Conservation (phyloP, 148 eudicot genomes). For the Chenopodium quinoa region DNA sequence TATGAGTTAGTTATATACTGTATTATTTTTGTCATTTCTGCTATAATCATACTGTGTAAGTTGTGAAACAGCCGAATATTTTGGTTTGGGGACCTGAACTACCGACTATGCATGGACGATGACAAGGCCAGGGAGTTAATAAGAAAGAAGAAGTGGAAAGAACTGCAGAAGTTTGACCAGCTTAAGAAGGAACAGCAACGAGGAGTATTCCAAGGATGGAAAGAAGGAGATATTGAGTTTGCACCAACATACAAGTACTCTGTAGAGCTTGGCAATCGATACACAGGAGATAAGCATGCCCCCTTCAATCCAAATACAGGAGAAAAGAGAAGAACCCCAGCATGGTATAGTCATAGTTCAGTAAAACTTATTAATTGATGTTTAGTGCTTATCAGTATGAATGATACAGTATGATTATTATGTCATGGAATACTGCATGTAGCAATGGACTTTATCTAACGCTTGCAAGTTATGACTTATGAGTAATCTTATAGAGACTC, state of each 20-base stretch:
- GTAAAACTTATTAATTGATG: background rate
- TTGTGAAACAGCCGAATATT: constrained; percentile 44
- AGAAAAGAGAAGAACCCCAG: constrained; percentile 69
- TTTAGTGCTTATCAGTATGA: constrained; percentile 1
- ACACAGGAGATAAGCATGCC: constrained; percentile 34
- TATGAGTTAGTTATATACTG: background rate
- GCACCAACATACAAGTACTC: constrained; percentile 76
- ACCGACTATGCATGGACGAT: constrained; percentile 59
- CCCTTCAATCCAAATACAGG: constrained; percentile 36
- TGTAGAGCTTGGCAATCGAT: constrained; percentile 46
- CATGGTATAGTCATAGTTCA: constrained; percentile 45
- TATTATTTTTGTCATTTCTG: background rate
- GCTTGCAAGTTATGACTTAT: background rate
- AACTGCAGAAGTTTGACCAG: constrained; percentile 52
- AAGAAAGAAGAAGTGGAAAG: constrained; percentile 67
- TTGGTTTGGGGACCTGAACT: constrained; percentile 91
- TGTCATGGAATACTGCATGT: background rate
- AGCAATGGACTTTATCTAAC: background rate
- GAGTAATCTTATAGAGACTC: background rate
- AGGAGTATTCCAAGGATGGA: constrained; percentile 68
- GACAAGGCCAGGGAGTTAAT: constrained; percentile 52
- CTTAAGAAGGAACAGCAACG: constrained; percentile 58
- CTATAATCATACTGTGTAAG: background rate
- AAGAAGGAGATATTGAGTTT: constrained; percentile 65
- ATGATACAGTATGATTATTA: background rate